Evolutionary conservation across 768 basidiomycete genomes (phyloP).

Genomic region (Rhizopogon vesiculosus): DNA sequence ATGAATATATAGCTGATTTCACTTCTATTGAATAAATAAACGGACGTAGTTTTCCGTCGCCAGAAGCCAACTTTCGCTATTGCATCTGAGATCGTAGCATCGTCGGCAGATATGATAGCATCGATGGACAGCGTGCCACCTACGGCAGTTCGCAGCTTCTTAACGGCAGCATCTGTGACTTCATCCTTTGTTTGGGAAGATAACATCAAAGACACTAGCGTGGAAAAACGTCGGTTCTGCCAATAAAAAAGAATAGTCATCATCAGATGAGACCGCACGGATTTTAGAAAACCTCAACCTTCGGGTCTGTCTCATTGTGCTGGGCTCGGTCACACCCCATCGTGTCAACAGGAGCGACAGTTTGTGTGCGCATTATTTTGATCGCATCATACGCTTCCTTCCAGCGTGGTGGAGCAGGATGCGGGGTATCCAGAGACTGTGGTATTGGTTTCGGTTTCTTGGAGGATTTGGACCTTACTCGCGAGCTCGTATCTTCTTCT

Average conservation of each 20-base stretch:
- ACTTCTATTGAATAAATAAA: constrained; percentile 7
- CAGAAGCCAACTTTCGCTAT: constrained; percentile 93
- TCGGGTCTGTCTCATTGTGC: constrained; percentile 54
- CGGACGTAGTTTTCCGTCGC: constrained; percentile 79
- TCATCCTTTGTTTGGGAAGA: constrained; percentile 95
- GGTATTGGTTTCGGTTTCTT: constrained; percentile 55
- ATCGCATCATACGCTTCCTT: constrained; percentile 65
- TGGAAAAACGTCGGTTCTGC: constrained; percentile 78
- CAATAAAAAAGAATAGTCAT: not conserved
- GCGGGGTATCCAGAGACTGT: constrained; percentile 50
- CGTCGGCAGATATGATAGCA: constrained; percentile 61
- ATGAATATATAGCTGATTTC: not conserved
- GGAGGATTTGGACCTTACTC: constrained; percentile 26
- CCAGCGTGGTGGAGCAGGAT: constrained; percentile 68
- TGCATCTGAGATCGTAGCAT: constrained; percentile 59
- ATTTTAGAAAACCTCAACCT: constrained; percentile 36
- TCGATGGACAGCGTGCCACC: constrained; percentile 78
- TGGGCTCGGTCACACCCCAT: constrained; percentile 85
- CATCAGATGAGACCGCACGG: not conserved
- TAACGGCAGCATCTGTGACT: constrained; percentile 76
- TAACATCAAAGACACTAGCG: constrained; percentile 90
- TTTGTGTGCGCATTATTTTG: constrained; percentile 66
- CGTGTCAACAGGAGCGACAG: constrained; percentile 85
- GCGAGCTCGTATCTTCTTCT: not conserved
- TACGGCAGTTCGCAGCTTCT: constrained; percentile 64